Evolutionary conservation across 2,329 filamentous ascomycete genomes (phyloP).

Genomic region (Sporothrix humicola): DNA sequence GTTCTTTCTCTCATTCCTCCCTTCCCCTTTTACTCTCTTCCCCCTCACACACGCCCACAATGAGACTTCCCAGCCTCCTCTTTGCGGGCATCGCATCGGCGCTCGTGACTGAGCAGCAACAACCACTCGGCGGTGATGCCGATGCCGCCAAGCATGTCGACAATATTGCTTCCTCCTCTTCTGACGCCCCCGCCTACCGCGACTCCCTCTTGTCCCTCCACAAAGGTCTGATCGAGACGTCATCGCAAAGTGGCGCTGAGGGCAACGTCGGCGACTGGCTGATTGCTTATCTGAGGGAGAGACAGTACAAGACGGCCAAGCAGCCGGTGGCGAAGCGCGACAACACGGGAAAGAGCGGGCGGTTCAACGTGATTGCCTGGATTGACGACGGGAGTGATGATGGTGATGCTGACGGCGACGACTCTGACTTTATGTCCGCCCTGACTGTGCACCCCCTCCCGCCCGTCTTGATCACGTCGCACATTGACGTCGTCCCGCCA

Average conservation of each 20-base stretch:
- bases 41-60: neutral
- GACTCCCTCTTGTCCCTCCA: slow-evolving; percentile 71
- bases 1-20: neutral
- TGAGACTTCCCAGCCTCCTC: slow-evolving; percentile 21
- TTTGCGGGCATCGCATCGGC: slow-evolving; percentile 24
- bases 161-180: neutral
- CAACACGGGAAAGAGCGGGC: slow-evolving; percentile 44
- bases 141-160: neutral
- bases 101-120: slow-evolving; percentile 11
- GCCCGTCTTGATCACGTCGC: slow-evolving; percentile 72
- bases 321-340: slow-evolving; percentile 49
- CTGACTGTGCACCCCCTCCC: slow-evolving; percentile 43
- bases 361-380: slow-evolving; percentile 81
- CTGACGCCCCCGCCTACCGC: slow-evolving; percentile 51
- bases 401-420: slow-evolving; percentile 47
- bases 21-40: neutral
- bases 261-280: slow-evolving; percentile 71
- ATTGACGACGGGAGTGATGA: slow-evolving; percentile 50
- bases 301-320: slow-evolving; percentile 52
- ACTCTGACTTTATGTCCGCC: neutral
- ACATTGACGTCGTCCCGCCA: slow-evolving; percentile 81
- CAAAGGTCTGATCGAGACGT: slow-evolving; percentile 72
- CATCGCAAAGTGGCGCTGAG: slow-evolving; percentile 75
- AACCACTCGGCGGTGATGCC: neutral
- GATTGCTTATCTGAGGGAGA: slow-evolving; percentile 63